Percentiles rank a stretch among this genome's conserved stretches.
phyloP scores from a whole-genome alignment of 139 green algal species.

The Edaphochlamys debaryana region DNA sequence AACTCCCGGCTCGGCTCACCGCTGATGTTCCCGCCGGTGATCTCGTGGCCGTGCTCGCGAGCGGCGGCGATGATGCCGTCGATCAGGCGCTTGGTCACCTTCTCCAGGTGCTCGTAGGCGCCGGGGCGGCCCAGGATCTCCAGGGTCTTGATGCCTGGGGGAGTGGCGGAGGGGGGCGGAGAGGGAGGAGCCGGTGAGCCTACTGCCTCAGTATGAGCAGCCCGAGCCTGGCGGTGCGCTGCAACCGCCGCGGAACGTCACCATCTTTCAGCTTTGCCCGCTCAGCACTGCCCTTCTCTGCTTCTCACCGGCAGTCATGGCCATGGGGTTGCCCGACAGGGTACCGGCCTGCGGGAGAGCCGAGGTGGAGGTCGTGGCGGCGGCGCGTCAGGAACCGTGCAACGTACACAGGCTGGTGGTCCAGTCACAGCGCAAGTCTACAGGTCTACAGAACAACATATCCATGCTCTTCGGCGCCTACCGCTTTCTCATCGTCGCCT shows the following conservation, averaged over 20 bases:
- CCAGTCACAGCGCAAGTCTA: no score
- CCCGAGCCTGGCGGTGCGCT: no score
- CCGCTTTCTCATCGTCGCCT: no score
- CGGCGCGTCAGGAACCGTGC: no score
- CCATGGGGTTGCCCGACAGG: constrained; percentile 97
- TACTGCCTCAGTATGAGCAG: background rate
- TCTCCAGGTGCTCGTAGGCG: constrained; percentile 96
- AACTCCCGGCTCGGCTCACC: constrained; percentile 52
- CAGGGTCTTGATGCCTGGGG: constrained; percentile 94
- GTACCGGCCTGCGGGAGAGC: no score
- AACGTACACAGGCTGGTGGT: no score
- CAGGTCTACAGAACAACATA: no score
- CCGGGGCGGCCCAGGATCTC: constrained; percentile 92
- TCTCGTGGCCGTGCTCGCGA: constrained; percentile 86
- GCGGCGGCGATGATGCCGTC: constrained; percentile 90
- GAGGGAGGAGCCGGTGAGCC: background rate
- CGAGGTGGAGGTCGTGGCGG: no score
- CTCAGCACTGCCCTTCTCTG: no score
- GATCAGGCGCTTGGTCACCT: constrained; percentile 86
- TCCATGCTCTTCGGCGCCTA: no score
- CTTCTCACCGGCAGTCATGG: constrained; percentile 90
- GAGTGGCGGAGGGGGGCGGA: background rate
- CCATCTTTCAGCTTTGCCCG: no score
- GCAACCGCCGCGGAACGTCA: no score
- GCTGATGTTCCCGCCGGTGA: constrained; percentile 91